Evolutionary conservation across 2,329 filamentous ascomycete species (phyloP).

Genomic region (Hymenotorrendiella dingleyae): DNA sequence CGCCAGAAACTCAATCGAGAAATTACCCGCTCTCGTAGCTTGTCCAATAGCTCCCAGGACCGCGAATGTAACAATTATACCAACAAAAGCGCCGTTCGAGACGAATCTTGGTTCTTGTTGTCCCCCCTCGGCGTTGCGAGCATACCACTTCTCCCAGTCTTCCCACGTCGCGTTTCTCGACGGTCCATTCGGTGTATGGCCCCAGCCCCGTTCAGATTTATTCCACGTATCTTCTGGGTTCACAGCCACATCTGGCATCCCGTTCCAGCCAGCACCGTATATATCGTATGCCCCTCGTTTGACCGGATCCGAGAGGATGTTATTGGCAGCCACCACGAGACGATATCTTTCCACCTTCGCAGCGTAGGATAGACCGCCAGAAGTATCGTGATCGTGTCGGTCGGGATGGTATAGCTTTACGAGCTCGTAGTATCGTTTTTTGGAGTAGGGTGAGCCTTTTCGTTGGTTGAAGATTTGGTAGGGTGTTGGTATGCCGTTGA

Average conservation of each 20-base stretch:
- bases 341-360: constrained; percentile 83
- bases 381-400: constrained; percentile 38
- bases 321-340: constrained; percentile 79
- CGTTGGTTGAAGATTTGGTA: constrained; percentile 75
- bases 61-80: constrained; percentile 64
- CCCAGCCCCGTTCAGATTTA: constrained; percentile 21
- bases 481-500: constrained; percentile 50
- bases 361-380: constrained; percentile 47
- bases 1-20: constrained; percentile 57
- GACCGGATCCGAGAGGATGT: constrained; percentile 74
- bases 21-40: constrained; percentile 59
- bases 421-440: constrained; percentile 79
- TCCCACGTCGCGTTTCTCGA: constrained; percentile 90
- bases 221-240: constrained; percentile 26
- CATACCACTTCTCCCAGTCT: constrained; percentile 84
- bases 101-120: constrained; percentile 56
- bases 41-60: constrained; percentile 68
- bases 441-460: constrained; percentile 66
- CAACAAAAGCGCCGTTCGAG: constrained; percentile 73
- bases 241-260: constrained; percentile 33
- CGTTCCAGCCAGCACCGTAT: constrained; percentile 74
- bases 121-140: constrained; percentile 41
- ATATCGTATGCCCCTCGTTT: constrained; percentile 79
- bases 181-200: constrained; percentile 35
- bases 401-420: constrained; percentile 97